Conservation (phyloP, 495 filamentous ascomycete genomes). For the Podospora anserina region DNA sequence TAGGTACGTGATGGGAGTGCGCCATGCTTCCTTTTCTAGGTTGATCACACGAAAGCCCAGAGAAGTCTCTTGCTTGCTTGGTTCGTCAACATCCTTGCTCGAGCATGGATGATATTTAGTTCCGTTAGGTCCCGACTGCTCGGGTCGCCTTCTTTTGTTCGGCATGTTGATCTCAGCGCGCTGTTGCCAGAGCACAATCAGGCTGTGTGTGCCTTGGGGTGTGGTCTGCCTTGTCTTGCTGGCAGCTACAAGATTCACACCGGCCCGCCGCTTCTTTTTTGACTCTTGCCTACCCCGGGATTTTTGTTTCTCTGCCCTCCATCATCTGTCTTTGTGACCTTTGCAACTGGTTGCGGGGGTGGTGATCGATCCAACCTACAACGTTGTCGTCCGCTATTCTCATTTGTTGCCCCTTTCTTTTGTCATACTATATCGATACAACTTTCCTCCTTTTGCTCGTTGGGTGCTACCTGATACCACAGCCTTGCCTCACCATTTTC, state of each 20-base stretch:
- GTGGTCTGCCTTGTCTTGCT: slow-evolving; percentile 15
- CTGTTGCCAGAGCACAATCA: not conserved
- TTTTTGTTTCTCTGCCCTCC: slow-evolving; percentile 2
- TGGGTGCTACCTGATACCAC: not conserved
- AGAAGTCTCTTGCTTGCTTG: not conserved
- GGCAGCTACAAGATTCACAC: not conserved
- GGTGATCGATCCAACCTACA: not conserved
- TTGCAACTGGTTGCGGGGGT: not conserved
- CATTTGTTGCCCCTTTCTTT: not conserved
- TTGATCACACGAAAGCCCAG: not conserved
- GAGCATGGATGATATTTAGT: not conserved
- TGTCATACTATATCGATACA: not conserved
- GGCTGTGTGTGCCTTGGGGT: slow-evolving; percentile 15
- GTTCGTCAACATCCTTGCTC: not conserved
- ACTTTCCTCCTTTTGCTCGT: not conserved
- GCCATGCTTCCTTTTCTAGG: not conserved
- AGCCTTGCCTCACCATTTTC: not conserved
- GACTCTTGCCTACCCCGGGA: not conserved
- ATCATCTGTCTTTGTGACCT: not conserved
- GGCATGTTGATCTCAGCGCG: not conserved
- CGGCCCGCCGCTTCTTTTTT: not conserved
- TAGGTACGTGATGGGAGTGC: not conserved
- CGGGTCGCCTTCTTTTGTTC: not conserved
- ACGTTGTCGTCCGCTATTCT: not conserved
- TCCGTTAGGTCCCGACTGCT: slow-evolving; percentile 2